These are phyloP conservation scores for Anisodus tanguticus DNA, from an alignment of 257 asterid genomes.

Conservation along the genomic window DNA sequence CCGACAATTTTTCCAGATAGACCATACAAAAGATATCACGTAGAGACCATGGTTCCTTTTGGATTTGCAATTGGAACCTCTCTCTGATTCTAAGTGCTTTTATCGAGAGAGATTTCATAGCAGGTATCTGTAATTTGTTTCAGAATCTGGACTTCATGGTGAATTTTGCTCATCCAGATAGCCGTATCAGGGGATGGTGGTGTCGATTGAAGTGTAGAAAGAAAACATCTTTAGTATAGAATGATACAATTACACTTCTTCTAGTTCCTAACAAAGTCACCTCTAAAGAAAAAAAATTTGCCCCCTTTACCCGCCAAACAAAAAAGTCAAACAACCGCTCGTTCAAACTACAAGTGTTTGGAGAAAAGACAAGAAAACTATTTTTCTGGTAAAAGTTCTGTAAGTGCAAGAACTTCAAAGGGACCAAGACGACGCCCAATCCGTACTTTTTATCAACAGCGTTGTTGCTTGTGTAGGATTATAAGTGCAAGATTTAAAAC, in stretches of 20 bases:
- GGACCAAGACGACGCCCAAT: neutral
- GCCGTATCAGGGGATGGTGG: neutral
- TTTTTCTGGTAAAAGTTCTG: neutral
- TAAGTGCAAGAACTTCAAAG: neutral
- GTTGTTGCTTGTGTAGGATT: neutral
- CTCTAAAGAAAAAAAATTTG: neutral
- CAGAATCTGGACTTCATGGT: no score
- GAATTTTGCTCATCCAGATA: no score
- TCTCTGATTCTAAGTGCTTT: no score
- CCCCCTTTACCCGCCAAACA: neutral
- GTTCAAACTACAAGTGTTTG: neutral
- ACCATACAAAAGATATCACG: no score
- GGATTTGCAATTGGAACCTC: no score
- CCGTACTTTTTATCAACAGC: neutral
- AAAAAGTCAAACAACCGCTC: neutral
- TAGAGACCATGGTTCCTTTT: no score
- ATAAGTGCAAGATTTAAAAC: neutral
- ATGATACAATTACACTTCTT: neutral
- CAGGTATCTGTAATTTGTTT: no score
- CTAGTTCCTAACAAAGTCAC: neutral
- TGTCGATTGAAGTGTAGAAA: neutral
- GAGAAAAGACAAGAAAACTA: neutral
- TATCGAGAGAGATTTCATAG: no score
- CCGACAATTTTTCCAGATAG: no score
- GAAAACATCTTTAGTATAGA: neutral